Conservation (phyloP, 2,329 filamentous ascomycete genomes). For the Blumeriella jaapii region DNA sequence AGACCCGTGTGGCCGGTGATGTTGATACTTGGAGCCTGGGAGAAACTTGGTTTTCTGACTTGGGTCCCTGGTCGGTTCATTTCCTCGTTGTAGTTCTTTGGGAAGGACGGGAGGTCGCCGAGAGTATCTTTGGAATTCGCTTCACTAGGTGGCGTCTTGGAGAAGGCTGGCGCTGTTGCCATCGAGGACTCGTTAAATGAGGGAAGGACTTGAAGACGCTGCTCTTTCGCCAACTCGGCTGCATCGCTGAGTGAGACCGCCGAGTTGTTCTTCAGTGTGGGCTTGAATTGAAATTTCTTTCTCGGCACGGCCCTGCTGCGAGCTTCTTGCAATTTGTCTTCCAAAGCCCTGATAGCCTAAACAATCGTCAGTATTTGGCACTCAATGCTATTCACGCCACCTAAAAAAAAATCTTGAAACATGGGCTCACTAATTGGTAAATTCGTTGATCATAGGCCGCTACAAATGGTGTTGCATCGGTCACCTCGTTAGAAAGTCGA, state of each 20-base stretch:
- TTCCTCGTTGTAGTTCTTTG: constrained; percentile 47
- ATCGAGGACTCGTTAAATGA: constrained; percentile 32
- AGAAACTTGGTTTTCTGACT: constrained; percentile 52
- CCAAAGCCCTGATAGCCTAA: constrained; percentile 63
- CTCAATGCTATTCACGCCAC: no score
- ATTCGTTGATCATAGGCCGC: constrained; percentile 83
- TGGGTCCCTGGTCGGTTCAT: constrained; percentile 33
- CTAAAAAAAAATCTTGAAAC: no score
- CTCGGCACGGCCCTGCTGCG: constrained; percentile 59
- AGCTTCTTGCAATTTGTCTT: constrained; percentile 64
- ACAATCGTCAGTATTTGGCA: constrained; percentile 27
- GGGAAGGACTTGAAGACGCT: constrained; percentile 29
- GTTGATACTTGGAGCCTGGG: constrained; percentile 45
- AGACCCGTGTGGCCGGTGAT: constrained; percentile 56
- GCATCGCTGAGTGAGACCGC: constrained; percentile 45
- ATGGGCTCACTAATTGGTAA: constrained; percentile 58
- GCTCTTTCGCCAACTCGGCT: constrained; percentile 39
- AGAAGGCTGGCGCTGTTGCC: constrained; percentile 27
- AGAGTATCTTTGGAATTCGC: constrained; percentile 28
- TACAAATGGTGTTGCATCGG: constrained; percentile 70
- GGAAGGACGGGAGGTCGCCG: constrained; percentile 29
- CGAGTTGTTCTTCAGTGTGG: constrained; percentile 38
- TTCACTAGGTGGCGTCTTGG: constrained; percentile 19
- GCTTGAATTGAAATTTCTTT: constrained; percentile 75
- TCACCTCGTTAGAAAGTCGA: constrained; percentile 69